These are phyloP conservation scores for Diaporthe eres DNA, from an alignment of 2,329 filamentous ascomycete genomes.

Conservation along the genomic window DNA sequence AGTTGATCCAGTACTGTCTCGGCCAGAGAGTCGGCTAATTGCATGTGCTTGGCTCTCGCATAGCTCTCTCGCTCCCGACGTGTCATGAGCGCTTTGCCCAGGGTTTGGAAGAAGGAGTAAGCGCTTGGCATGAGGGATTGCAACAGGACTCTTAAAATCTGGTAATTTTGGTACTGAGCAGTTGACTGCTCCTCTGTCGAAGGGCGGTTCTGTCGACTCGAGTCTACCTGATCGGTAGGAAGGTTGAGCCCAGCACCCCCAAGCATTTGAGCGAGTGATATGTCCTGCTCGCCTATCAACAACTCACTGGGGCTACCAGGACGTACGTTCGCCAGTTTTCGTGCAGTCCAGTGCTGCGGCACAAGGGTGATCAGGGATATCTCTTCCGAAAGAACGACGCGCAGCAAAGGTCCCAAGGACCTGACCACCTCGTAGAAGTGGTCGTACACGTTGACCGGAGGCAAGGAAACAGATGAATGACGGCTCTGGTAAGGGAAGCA, in stretches of 20 bases:
- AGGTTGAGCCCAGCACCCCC: slow-evolving; percentile 26
- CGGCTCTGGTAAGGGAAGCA: slow-evolving; percentile 80
- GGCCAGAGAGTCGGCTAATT: slow-evolving; percentile 77
- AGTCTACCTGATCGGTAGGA: slow-evolving; percentile 28
- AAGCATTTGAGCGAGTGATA: slow-evolving; percentile 34
- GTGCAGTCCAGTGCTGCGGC: slow-evolving; percentile 74
- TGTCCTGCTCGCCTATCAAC: slow-evolving; percentile 30
- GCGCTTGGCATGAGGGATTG: slow-evolving; percentile 84
- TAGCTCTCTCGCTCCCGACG: slow-evolving; percentile 79
- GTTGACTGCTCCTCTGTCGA: slow-evolving; percentile 47
- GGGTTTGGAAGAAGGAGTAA: slow-evolving; percentile 86
- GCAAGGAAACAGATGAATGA: slow-evolving; percentile 76
- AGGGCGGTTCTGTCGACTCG: slow-evolving; percentile 30
- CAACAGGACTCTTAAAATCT: slow-evolving; percentile 81
- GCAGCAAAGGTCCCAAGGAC: slow-evolving; percentile 82
- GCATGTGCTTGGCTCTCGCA: slow-evolving; percentile 66
- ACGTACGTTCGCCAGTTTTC: slow-evolving; percentile 48
- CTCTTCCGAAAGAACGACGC: slow-evolving; percentile 88
- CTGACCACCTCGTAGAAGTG: slow-evolving; percentile 82
- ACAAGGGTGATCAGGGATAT: slow-evolving; percentile 81
- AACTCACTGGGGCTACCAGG: slow-evolving; percentile 36
- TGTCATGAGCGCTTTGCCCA: slow-evolving; percentile 85
- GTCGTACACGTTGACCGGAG: slow-evolving; percentile 85
- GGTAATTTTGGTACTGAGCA: slow-evolving; percentile 78
- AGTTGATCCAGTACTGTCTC: slow-evolving; percentile 79